Conservation (phyloP, 331 rosid species). For the Telfairia occidentalis region DNA sequence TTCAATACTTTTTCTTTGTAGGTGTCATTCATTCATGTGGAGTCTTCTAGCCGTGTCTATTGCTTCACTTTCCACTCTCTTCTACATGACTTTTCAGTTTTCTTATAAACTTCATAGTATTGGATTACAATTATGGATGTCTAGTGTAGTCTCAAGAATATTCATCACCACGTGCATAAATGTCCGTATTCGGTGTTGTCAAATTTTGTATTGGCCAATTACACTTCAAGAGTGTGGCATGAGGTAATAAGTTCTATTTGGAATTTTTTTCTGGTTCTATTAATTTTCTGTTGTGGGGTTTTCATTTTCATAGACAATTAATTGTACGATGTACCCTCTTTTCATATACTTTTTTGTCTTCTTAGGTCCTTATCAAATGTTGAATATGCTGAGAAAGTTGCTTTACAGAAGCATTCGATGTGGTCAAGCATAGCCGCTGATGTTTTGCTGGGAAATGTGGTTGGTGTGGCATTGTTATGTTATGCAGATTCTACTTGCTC, state of each 20-base stretch:
- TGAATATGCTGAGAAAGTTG: constrained; percentile 75
- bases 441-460: constrained; percentile 64
- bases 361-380: constrained; percentile 65
- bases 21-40: constrained; percentile 44
- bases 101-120: constrained; percentile 28
- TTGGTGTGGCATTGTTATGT: constrained; percentile 61
- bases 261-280: neutral
- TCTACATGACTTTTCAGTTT: constrained; percentile 56
- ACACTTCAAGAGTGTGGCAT: constrained; percentile 58
- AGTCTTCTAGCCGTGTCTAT: constrained; percentile 42
- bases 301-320: neutral
- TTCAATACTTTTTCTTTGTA: constrained; percentile 31
- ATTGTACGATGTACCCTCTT: constrained; percentile 6
- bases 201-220: constrained; percentile 87
- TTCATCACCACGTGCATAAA: constrained; percentile 51
- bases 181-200: constrained; percentile 55
- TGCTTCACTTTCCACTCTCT: constrained; percentile 58
- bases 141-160: constrained; percentile 28
- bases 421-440: constrained; percentile 77
- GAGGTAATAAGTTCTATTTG: constrained; percentile 37
- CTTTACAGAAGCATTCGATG: constrained; percentile 68
- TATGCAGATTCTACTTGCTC: constrained; percentile 40
- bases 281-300: neutral
- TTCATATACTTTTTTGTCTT: constrained; percentile 16
- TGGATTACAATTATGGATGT: constrained; percentile 49